Conservation (phyloP, 2,329 filamentous ascomycete genomes). For the Curvularia lunata region DNA sequence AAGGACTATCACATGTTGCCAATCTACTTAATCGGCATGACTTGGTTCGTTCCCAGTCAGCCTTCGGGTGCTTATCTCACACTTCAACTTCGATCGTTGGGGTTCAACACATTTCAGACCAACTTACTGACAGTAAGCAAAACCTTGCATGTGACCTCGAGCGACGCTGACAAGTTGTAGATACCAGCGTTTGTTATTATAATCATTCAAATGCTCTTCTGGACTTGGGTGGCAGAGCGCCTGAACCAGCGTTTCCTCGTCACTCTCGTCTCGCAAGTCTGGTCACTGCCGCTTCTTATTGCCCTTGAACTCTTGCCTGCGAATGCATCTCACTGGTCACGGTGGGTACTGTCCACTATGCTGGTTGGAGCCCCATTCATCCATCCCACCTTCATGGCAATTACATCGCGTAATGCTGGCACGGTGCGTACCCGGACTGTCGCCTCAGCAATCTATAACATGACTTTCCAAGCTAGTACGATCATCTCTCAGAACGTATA, state of each 20-base stretch:
- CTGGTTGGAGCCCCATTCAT: constrained; percentile 53
- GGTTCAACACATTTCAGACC: constrained; percentile 48
- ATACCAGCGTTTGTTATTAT: constrained; percentile 56
- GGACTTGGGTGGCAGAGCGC: constrained; percentile 59
- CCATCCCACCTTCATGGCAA: constrained; percentile 54
- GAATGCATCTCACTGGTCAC: constrained; percentile 46
- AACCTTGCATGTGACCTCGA: neutral
- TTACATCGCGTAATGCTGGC: constrained; percentile 52
- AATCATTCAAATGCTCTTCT: constrained; percentile 57
- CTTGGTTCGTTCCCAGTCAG: constrained; percentile 44
- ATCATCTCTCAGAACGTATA: constrained; percentile 58
- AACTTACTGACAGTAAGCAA: constrained; percentile 45
- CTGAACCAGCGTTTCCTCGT: constrained; percentile 61
- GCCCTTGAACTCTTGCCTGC: constrained; percentile 44
- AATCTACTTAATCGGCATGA: constrained; percentile 47
- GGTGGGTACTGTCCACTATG: constrained; percentile 48
- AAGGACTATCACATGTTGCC: constrained; percentile 63
- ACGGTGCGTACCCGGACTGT: constrained; percentile 54
- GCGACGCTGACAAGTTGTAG: constrained; percentile 18
- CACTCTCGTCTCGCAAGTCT: constrained; percentile 49
- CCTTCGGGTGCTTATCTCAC: constrained; percentile 47
- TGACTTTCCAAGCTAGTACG: constrained; percentile 42
- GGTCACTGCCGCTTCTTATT: constrained; percentile 49
- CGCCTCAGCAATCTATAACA: constrained; percentile 54
- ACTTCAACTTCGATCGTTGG: constrained; percentile 43